Evolutionary conservation across 2,329 filamentous ascomycete genomes (phyloP), one percentile per base, ranked within the genome.

Genomic region (Aspergillus ustus): DNA sequence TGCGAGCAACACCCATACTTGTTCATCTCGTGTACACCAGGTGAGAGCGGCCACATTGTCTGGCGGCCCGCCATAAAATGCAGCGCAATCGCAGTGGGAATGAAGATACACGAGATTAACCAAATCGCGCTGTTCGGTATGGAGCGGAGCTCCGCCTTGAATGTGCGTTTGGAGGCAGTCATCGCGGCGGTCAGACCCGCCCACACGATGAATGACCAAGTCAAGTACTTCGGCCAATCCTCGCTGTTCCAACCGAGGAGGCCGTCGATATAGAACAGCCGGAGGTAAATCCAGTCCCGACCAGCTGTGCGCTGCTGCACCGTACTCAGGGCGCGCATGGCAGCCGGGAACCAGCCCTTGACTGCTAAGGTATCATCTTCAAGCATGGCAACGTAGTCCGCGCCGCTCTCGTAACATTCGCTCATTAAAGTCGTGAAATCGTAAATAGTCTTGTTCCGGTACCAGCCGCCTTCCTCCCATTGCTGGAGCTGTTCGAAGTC

Each of bases 341-440:
- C 76, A 13, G 77, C 72, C 22, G 74, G 68, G 59, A 78, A 79
- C 81, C 81, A 82, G 37, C 80, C 80, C 45, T 80, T 77, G 64
- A 78, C 73, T 19, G 79, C 80, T 13, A 83, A 59, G 2, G 76
- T 75, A 62, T 82, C 80, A 61, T 82, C 80, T 62, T 82, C 80
- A 8, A 82, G 63, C 50, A 82, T 76, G 1, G 73, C 73, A 51
- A 80, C 73, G 61, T 81, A 81, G 7, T 73, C 73, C 7, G 78
- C 75, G 15, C 72, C 73, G 2, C 72, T 72, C 22, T 73, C 68
- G 37, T 74, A 67, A 63, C 80, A 82, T 8, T 72, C 71, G 49
- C 74, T 72, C 49, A 82, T 66, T 44, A 82, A 63, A 37, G 77
- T 75, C n/a, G 68, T 73, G 63, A 80, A 82, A 61, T 82, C 80